Conservation (phyloP, 2,329 filamentous ascomycete species). For the Trichoderma pleuroti region DNA sequence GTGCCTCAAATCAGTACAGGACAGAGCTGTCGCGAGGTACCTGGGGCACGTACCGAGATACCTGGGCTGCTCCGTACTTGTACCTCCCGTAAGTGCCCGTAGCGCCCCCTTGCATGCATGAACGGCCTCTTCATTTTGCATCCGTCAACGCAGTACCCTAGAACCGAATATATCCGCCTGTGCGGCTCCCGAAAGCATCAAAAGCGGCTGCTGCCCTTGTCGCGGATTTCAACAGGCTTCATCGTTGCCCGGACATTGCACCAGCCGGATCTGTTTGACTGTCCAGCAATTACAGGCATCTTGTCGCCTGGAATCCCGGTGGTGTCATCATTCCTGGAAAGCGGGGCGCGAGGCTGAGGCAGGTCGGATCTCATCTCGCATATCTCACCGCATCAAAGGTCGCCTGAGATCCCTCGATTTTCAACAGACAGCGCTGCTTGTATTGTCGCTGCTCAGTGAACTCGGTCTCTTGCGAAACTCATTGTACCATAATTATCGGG, state of each 20-base stretch:
- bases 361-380: slow-evolving; percentile 4
- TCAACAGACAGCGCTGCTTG: not conserved
- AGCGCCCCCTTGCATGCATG: slow-evolving; percentile 6
- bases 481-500: not conserved
- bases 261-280: not conserved
- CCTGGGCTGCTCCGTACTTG: not conserved
- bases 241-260: not conserved
- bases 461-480: not conserved
- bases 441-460: not conserved
- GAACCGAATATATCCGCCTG: slow-evolving; percentile 12
- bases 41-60: not conserved
- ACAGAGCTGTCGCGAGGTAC: not conserved
- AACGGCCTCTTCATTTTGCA: slow-evolving; percentile 6
- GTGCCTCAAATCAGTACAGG: not conserved
- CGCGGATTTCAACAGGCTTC: not conserved
- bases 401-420: not conserved
- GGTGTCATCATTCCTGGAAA: slow-evolving; percentile 4
- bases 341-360: slow-evolving; percentile 13
- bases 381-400: slow-evolving; percentile 10
- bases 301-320: not conserved
- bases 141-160: slow-evolving; percentile 8
- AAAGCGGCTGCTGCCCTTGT: not conserved
- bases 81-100: slow-evolving; percentile 14
- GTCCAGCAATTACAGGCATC: not conserved
- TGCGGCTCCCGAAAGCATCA: not conserved